Evolutionary conservation across 257 asterid species (phyloP).

Genomic region (Solanum tacnaense): DNA sequence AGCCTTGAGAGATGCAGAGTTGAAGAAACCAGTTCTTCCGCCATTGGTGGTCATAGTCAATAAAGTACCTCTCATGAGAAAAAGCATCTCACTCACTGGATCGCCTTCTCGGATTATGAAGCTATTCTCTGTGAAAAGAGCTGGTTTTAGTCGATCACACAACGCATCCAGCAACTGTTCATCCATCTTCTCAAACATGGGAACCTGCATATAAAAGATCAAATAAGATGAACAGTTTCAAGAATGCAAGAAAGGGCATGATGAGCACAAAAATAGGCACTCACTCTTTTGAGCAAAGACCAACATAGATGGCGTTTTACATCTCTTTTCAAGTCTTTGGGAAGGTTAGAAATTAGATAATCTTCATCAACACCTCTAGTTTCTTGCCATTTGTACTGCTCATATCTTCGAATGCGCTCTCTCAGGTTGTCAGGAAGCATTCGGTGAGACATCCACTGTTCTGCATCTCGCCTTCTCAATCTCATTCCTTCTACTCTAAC

Average conservation of each 20-base stretch:
- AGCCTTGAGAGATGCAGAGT: slow-evolving; percentile 32
- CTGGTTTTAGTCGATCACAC: slow-evolving; percentile 37
- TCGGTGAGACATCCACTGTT: slow-evolving; percentile 37
- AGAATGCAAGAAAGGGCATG: not conserved
- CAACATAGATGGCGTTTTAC: slow-evolving; percentile 61
- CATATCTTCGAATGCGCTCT: slow-evolving; percentile 21
- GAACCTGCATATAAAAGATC: slow-evolving; percentile 26
- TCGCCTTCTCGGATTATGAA: slow-evolving; percentile 51
- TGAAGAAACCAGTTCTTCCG: slow-evolving; percentile 52
- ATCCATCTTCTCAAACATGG: slow-evolving; percentile 54
- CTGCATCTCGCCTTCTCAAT: slow-evolving; percentile 22
- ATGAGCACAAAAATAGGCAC: slow-evolving; percentile 1
- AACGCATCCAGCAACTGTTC: slow-evolving; percentile 50
- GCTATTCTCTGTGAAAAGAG: slow-evolving; percentile 45
- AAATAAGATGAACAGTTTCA: not conserved
- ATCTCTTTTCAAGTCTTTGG: slow-evolving; percentile 60
- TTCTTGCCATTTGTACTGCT: slow-evolving; percentile 49
- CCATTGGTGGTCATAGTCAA: slow-evolving; percentile 48
- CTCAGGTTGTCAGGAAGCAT: slow-evolving; percentile 26
- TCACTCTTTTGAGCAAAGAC: slow-evolving; percentile 45
- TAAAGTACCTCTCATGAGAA: slow-evolving; percentile 50
- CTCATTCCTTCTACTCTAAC: slow-evolving; percentile 35
- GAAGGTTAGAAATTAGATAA: slow-evolving; percentile 44
- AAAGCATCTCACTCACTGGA: slow-evolving; percentile 60
- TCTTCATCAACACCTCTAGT: slow-evolving; percentile 64